Evolutionary conservation across 2,329 filamentous ascomycete genomes (phyloP).

Genomic region (Ascocoryne sarcoides): DNA sequence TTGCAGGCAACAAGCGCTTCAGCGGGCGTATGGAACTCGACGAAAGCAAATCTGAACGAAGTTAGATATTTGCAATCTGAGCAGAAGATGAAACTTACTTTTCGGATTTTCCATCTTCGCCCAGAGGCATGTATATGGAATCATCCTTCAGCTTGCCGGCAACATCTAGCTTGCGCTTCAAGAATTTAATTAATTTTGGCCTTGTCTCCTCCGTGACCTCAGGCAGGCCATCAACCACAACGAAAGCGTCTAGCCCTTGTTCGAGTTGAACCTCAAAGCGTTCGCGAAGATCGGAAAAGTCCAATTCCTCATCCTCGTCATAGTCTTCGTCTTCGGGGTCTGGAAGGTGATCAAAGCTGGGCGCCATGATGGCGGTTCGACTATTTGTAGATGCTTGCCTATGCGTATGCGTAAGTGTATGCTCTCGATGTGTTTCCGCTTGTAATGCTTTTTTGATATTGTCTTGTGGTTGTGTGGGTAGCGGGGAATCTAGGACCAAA

Average conservation of each 20-base stretch:
- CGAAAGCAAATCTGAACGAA: conserved; percentile 73
- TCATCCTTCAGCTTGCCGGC: conserved; percentile 83
- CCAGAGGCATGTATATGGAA: conserved; percentile 87
- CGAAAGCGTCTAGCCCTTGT: conserved; percentile 91
- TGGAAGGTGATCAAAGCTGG: conserved; percentile 84
- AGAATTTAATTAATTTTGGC: conserved; percentile 90
- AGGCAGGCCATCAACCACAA: conserved; percentile 91
- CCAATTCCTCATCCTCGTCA: conserved; percentile 86
- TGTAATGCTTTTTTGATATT: not conserved
- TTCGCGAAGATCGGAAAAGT: conserved; percentile 87
- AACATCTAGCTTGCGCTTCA: conserved; percentile 83
- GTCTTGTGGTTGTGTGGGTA: conserved; percentile 1
- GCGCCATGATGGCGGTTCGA: conserved; percentile 62
- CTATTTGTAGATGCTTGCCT: too few species aligned
- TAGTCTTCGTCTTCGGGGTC: conserved; percentile 83
- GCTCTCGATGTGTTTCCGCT: too few species aligned
- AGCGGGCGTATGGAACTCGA: conserved; percentile 85
- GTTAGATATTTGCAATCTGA: conserved; percentile 9
- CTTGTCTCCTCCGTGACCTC: conserved; percentile 83
- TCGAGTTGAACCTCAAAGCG: conserved; percentile 95
- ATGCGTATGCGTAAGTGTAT: too few species aligned
- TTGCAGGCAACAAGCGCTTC: conserved; percentile 87
- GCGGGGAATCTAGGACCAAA: too few species aligned
- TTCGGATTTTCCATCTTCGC: conserved; percentile 76
- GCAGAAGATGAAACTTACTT: conserved; percentile 47